Evolutionary conservation across 352 stramenopile species (phyloP).

Genomic region (Pythium sukuiense): DNA sequence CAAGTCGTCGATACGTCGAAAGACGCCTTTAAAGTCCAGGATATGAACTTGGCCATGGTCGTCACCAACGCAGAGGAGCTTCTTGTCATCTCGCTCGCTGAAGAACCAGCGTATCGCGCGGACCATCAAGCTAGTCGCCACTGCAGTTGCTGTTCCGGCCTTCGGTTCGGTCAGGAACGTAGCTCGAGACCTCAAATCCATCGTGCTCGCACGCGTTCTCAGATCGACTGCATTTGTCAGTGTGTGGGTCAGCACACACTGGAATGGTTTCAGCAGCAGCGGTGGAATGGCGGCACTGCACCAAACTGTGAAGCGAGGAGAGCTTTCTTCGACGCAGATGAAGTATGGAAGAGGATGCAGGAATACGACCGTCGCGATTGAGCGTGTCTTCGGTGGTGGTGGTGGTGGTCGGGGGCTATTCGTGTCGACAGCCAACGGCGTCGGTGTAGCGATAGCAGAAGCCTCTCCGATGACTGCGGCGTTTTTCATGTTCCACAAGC

Average conservation of each 20-base stretch:
- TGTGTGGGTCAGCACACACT: slow-evolving; percentile 25
- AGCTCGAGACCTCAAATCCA: not conserved
- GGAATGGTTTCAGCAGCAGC: slow-evolving; percentile 19
- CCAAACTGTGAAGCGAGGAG: slow-evolving; percentile 41
- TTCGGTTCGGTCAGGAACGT: slow-evolving; percentile 30
- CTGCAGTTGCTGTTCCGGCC: not conserved
- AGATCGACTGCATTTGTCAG: slow-evolving; percentile 20
- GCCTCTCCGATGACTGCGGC: slow-evolving; percentile 32
- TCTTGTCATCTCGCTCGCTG: slow-evolving; percentile 21
- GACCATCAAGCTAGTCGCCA: slow-evolving; percentile 15
- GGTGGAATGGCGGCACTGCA: slow-evolving; percentile 32
- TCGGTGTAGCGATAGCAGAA: not conserved
- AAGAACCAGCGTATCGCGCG: slow-evolving; percentile 32
- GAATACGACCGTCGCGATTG: slow-evolving; percentile 35
- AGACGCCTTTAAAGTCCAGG: slow-evolving; percentile 20
- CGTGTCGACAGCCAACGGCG: not conserved
- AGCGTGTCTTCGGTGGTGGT: not conserved
- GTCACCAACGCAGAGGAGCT: slow-evolving; percentile 41
- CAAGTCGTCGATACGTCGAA: slow-evolving; percentile 24
- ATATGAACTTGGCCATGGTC: slow-evolving; percentile 34
- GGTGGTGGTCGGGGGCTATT: not conserved
- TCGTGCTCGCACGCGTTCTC: slow-evolving; percentile 7
- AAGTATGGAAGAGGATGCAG: slow-evolving; percentile 47
- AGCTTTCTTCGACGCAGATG: slow-evolving; percentile 35
- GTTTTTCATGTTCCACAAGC: slow-evolving; percentile 52